These are phyloP conservation scores for Coffea eugenioides DNA, from an alignment of 257 asterid genomes.

Conservation along the genomic window DNA sequence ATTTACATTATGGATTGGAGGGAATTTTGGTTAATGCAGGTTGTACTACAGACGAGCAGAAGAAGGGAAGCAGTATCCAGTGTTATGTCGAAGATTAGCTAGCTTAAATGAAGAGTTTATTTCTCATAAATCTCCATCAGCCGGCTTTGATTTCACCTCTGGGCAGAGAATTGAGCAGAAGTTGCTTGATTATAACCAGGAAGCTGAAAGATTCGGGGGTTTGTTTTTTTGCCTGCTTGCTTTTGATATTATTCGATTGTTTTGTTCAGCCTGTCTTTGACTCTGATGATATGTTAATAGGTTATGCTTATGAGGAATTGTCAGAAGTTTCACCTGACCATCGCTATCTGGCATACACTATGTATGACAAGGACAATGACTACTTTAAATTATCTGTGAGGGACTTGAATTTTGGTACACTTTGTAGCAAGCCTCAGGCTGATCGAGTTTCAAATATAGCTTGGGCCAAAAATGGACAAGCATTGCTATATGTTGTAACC, in stretches of 20 bases:
- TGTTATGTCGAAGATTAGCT: conserved; percentile 84
- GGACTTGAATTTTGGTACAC: conserved; percentile 81
- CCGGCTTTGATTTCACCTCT: conserved; percentile 88
- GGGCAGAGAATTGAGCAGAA: conserved; percentile 91
- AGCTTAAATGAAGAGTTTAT: conserved; percentile 77
- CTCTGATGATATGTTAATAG: conserved; percentile 31
- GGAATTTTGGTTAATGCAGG: conserved; percentile 49
- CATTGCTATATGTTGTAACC: conserved; percentile 77
- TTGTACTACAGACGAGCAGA: conserved; percentile 83
- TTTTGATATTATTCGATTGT: not conserved
- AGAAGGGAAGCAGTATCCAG: conserved; percentile 90
- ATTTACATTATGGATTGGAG: conserved; percentile 14
- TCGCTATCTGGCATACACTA: conserved; percentile 85
- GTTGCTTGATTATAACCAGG: conserved; percentile 88
- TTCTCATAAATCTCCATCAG: conserved; percentile 80
- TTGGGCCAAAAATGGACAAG: conserved; percentile 90
- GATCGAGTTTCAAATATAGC: conserved; percentile 78
- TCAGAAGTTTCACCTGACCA: conserved; percentile 97
- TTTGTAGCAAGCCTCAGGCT: conserved; percentile 74
- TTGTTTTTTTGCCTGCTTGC: conserved; percentile 3
- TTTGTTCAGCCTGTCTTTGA: not conserved
- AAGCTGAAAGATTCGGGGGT: conserved; percentile 95
- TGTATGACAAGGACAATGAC: conserved; percentile 89
- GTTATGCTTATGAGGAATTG: conserved; percentile 85
- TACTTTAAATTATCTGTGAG: conserved; percentile 68